A percentile compares a stretch with the other conserved stretches of the same genome.
phyloP scores from a whole-genome alignment of 73 alveolate species.

The Uronychia binucleata region DNA sequence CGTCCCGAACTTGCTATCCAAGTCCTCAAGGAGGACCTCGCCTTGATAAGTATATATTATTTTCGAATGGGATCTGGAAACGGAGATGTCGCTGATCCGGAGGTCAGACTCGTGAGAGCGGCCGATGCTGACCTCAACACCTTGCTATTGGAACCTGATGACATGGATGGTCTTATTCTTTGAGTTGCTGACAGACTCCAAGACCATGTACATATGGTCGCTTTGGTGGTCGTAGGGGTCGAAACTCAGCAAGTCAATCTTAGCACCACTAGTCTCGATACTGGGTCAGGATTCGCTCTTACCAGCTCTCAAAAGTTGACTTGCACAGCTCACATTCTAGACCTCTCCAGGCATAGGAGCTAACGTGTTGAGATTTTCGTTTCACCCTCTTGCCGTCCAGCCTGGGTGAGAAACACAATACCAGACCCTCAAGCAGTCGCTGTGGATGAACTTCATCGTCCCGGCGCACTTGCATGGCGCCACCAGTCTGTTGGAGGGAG shows the following conservation, averaged over 20 bases:
- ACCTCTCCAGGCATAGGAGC: constrained; percentile 28
- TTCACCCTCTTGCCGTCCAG: constrained; percentile 34
- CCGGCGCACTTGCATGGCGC: constrained; percentile 71
- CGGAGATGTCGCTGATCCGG: neutral
- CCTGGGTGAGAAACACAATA: neutral
- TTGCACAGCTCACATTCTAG: constrained; percentile 37
- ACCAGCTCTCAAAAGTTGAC: neutral
- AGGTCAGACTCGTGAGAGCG: neutral
- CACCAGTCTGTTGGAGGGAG: constrained; percentile 24
- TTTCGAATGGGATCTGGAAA: neutral
- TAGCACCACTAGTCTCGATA: neutral
- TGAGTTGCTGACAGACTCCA: constrained; percentile 27
- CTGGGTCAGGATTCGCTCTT: neutral
- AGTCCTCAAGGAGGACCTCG: neutral
- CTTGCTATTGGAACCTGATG: neutral
- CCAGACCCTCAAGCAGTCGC: constrained; percentile 63
- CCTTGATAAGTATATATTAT: too few species aligned
- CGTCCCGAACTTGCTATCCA: neutral
- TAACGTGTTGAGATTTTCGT: constrained; percentile 12
- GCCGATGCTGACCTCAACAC: neutral
- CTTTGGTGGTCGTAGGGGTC: neutral
- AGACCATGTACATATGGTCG: neutral
- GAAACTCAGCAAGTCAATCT: neutral
- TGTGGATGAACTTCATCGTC: constrained; percentile 57
- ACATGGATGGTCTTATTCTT: constrained; percentile 35